These are phyloP conservation scores for Chrysanthemum makinoi DNA, from an alignment of 129 eudicot species.

Conservation along the genomic window DNA sequence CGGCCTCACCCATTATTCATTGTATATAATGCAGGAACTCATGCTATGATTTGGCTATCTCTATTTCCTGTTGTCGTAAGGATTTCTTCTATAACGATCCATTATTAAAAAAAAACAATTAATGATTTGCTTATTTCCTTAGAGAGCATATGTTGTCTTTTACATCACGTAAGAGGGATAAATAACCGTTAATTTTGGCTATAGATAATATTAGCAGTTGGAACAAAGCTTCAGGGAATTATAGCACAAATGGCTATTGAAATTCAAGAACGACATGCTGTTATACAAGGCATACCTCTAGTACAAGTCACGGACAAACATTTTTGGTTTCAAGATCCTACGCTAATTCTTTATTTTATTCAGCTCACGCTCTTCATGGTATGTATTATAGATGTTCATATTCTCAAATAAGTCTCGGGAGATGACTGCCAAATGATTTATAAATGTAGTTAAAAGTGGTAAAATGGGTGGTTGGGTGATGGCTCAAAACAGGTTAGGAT, in stretches of 20 bases:
- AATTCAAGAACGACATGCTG: slow-evolving; percentile 38
- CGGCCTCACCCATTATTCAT: slow-evolving; percentile 10
- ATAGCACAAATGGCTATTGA: slow-evolving; percentile 76
- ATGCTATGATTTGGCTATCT: slow-evolving; percentile 72
- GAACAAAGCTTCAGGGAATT: slow-evolving; percentile 88
- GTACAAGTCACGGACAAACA: slow-evolving; percentile 39
- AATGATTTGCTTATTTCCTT: not conserved
- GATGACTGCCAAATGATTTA: too few relatives aligned
- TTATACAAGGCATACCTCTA: slow-evolving; percentile 40
- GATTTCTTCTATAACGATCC: slow-evolving; percentile 11
- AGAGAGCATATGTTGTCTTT: not conserved
- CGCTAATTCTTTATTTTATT: slow-evolving; percentile 33
- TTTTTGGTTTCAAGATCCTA: slow-evolving; percentile 40
- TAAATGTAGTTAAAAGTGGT: too few relatives aligned
- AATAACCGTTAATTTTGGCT: slow-evolving; percentile 21
- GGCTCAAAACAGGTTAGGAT: too few relatives aligned
- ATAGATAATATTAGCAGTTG: slow-evolving; percentile 81
- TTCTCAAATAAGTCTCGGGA: too few relatives aligned
- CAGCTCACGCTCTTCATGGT: slow-evolving; percentile 43
- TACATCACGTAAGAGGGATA: slow-evolving; percentile 7
- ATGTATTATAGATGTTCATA: not conserved
- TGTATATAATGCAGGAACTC: slow-evolving; percentile 48
- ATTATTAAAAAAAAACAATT: not conserved
- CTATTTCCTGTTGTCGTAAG: slow-evolving; percentile 75
- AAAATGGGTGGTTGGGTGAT: too few relatives aligned